Percentiles rank a stretch among this genome's conserved stretches.
Evolutionary conservation across 805 yeast species (phyloP).

Genomic region (Yamadazyma akitaensis): DNA sequence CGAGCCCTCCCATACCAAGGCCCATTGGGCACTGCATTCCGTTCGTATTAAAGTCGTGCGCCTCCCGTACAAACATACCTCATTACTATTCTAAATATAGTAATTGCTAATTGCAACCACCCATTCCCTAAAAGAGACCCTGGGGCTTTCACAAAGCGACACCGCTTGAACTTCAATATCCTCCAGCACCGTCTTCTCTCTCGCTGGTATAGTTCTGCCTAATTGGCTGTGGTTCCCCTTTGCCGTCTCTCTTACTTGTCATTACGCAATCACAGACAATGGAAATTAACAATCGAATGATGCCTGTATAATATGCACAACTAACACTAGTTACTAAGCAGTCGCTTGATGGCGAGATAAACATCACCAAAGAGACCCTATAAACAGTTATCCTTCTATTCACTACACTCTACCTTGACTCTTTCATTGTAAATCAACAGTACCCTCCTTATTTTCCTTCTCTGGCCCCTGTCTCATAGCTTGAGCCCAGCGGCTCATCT

Average conservation of each 20-base stretch:
- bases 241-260: neutral
- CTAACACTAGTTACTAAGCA: too few relatives aligned
- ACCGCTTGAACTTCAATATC: neutral
- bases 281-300: neutral
- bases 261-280: neutral
- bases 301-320: neutral
- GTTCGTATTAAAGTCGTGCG: neutral
- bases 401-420: too few relatives aligned
- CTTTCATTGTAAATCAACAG: neutral
- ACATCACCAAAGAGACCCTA: too few relatives aligned
- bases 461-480: too few relatives aligned
- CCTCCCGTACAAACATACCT: neutral
- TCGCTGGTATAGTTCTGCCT: neutral
- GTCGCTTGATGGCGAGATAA: too few relatives aligned
- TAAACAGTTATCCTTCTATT: too few relatives aligned
- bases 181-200: neutral
- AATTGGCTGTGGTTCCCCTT: neutral
- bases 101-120: neutral
- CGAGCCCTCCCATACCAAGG: too few relatives aligned
- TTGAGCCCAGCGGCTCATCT: neutral
- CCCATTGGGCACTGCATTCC: too few relatives aligned
- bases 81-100: constrained; percentile 6
- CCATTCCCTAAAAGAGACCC: neutral
- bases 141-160: neutral
- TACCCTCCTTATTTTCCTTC: neutral